Base-by-base conservation (phyloP, 2,329 filamentous ascomycete genomes). In the Exophiala sp. region DNA sequence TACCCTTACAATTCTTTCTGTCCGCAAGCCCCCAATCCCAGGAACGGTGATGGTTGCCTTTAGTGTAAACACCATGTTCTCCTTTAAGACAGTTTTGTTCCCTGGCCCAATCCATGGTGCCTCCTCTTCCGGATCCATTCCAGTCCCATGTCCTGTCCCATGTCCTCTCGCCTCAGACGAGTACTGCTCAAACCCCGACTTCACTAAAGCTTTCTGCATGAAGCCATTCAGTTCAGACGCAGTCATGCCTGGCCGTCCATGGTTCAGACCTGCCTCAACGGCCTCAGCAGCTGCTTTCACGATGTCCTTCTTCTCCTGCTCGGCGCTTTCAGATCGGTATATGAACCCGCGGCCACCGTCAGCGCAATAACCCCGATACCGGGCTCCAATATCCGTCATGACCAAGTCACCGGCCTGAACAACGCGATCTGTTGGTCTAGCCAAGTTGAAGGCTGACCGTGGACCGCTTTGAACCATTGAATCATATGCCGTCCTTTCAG, bases 91-190 rank as follows among this genome's bases (percentile, higher is more conserved):
- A 16, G 39, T 41, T 14, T 41, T 41, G 39, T 41, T 41, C 9
- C 39, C 39, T 9, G 39, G 39, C 10, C 39, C 39, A 41, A 41
- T 41, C 39, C 39, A 41, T 10, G 39, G 39, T 9, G 39, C 39
- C 39, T 41, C 39, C 39, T 41, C 39, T 14, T 41, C 39, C 18
- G 39, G 39, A 41, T 41, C 39, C 39, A 41, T 41, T 41, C 39
- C 39, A 14, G 39, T 41, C 39, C 39, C 39, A 41, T 41, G 39
- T 16, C 39, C 39, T 41, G 39, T 41, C 16, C 39, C 39, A 41
- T 41, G 39, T 10, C 39, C 39, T 41, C 39, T 10, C n/a, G 39
- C 39, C 39, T 41, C 39, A 41, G 10, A 11, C 8, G 39, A 41
- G 14, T 41, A 41, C 39, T 41, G 39, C 14, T 41, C 39, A 41